phyloP scores from a whole-genome alignment of 768 basidiomycete species.

The Lactifluus pinguis region DNA sequence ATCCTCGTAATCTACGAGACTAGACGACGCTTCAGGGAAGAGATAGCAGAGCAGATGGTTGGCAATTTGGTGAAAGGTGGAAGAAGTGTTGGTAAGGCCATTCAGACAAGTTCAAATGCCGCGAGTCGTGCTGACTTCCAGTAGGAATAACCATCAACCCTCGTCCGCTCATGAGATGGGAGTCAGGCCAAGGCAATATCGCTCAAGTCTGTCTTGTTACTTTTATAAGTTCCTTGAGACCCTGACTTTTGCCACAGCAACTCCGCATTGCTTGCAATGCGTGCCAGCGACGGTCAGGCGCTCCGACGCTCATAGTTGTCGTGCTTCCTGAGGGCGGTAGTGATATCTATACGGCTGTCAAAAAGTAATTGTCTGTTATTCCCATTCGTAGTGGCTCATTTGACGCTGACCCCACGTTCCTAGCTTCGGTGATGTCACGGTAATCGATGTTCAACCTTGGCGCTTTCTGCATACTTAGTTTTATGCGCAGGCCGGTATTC shows the following conservation, averaged over 20 bases:
- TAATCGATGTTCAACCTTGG: background rate
- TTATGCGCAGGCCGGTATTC: conserved; percentile 45
- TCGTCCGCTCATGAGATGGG: conserved; percentile 36
- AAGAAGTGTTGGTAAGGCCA: conserved; percentile 44
- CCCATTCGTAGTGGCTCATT: background rate
- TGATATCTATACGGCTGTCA: conserved; percentile 68
- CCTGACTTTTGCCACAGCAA: conserved; percentile 27
- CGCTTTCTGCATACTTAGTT: background rate
- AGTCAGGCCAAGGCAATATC: conserved; percentile 49
- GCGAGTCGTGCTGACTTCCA: background rate
- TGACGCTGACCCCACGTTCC: background rate
- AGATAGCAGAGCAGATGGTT: conserved; percentile 44
- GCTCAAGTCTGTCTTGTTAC: conserved; percentile 2
- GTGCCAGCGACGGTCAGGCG: conserved; percentile 31
- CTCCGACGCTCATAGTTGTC: conserved; percentile 14
- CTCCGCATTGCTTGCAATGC: conserved; percentile 42
- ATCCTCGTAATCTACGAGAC: conserved; percentile 59
- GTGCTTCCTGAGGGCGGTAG: conserved; percentile 35
- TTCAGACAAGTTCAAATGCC: background rate
- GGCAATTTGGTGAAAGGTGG: conserved; percentile 40
- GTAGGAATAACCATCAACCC: conserved; percentile 51
- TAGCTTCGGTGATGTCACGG: conserved; percentile 7
- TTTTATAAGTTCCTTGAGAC: background rate
- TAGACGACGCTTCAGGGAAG: conserved; percentile 40
- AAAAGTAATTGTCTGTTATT: conserved; percentile 47